Evolutionary conservation across 495 filamentous ascomycete species (phyloP).

Genomic region (Tuber borchii): DNA sequence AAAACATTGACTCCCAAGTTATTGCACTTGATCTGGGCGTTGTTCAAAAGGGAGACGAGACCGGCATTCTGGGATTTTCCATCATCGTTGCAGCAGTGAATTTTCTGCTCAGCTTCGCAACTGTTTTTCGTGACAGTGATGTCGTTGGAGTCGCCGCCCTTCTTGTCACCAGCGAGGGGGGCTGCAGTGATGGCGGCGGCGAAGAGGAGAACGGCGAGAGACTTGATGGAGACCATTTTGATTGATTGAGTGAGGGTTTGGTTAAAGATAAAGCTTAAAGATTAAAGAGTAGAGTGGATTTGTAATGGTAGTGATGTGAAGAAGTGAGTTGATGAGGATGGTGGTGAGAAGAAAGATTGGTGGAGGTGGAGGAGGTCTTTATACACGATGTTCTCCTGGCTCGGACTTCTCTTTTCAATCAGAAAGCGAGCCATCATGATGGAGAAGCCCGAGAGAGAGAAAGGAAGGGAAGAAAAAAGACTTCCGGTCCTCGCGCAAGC

Average conservation of each 20-base stretch:
- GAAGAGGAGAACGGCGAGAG: neutral
- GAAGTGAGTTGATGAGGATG: neutral
- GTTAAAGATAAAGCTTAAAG: neutral
- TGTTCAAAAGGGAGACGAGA: neutral
- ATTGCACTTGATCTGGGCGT: neutral
- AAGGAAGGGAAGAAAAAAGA: neutral
- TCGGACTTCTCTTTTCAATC: neutral
- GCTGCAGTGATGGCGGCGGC: neutral
- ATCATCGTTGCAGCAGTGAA: neutral
- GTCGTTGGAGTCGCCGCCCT: too few relatives aligned
- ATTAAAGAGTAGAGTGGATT: neutral
- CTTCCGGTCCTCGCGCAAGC: neutral
- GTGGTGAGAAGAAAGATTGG: neutral
- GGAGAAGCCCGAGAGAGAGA: neutral
- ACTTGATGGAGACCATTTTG: conserved; percentile 3
- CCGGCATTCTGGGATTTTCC: neutral
- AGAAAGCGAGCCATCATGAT: neutral
- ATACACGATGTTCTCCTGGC: neutral
- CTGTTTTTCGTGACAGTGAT: too few relatives aligned
- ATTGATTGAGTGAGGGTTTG: neutral
- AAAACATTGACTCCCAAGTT: neutral
- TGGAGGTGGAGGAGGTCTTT: neutral
- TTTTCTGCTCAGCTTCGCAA: too few relatives aligned
- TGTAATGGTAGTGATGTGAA: neutral
- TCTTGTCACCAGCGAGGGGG: neutral